These are phyloP conservation scores for Paracamarosporium sp. DNA, from an alignment of 2,329 filamentous ascomycete species.

Conservation along the genomic window DNA sequence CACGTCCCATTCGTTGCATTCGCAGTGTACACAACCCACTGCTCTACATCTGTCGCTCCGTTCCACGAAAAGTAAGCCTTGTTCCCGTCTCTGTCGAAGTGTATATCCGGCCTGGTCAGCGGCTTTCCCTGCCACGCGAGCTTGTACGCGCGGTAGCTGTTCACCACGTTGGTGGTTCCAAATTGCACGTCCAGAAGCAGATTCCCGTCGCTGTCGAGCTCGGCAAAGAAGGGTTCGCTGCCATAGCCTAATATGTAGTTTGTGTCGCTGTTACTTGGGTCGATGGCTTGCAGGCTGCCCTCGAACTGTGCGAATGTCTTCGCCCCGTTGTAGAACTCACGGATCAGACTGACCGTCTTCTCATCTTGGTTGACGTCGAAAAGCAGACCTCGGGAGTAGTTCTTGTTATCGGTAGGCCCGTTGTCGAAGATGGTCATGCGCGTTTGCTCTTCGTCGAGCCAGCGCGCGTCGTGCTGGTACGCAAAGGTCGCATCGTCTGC, in stretches of 20 bases:
- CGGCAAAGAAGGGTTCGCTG: slow-evolving; percentile 55
- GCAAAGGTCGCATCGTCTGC: slow-evolving; percentile 53
- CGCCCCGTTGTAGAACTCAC: slow-evolving; percentile 50
- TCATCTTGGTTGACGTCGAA: slow-evolving; percentile 47
- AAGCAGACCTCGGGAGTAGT: slow-evolving; percentile 42
- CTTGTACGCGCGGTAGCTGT: slow-evolving; percentile 47
- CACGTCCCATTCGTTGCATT: slow-evolving; percentile 21
- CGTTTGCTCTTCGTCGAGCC: slow-evolving; percentile 22
- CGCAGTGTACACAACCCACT: slow-evolving; percentile 35
- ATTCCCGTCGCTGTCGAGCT: slow-evolving; percentile 50
- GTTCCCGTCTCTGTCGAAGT: slow-evolving; percentile 16
- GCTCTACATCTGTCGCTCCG: slow-evolving; percentile 31
- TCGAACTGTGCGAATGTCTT: slow-evolving; percentile 46
- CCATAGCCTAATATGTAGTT: slow-evolving; percentile 59
- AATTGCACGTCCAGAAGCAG: slow-evolving; percentile 53
- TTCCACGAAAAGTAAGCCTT: slow-evolving; percentile 34
- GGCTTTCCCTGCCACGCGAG: slow-evolving; percentile 27
- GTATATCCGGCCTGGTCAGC: slow-evolving; percentile 20
- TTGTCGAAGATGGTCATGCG: slow-evolving; percentile 51
- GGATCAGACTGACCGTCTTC: slow-evolving; percentile 50
- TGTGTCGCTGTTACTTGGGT: slow-evolving; percentile 33
- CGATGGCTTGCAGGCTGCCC: slow-evolving; percentile 50
- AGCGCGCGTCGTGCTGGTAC: slow-evolving; percentile 54
- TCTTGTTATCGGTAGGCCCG: slow-evolving; percentile 24
- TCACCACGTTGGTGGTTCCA: slow-evolving; percentile 41